Evolutionary conservation across 257 asterid species (phyloP), one percentile per base, ranked within the genome.

Genomic region (Capsicum pubescens): DNA sequence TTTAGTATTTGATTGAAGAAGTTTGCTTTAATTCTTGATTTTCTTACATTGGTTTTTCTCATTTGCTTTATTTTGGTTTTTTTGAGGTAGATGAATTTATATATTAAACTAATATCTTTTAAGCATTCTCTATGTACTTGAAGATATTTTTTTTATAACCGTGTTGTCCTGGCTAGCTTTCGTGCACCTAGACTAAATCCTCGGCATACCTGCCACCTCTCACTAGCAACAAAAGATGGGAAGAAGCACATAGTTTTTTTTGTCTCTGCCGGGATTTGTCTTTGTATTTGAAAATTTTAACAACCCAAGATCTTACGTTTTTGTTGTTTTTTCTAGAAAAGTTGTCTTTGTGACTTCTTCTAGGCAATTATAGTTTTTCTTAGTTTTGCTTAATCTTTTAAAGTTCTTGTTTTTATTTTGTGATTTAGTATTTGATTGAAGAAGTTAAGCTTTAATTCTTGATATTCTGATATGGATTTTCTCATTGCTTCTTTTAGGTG

Each of bases 401-500:
- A 55, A 68, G 80, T 15, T 67, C 3, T 64, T 54, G 19, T 77
- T 48, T 26, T 78, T 44, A 9, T 39, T 0, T 19, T 72, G 4
- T 19, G 60, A 72, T 48, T 0, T 48, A 48, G 80, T 48, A 11
- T 72, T 0, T 72, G 42, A 11, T 48, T 50, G 2, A 72, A 1
- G 60, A 1, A 6, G 19, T 12, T 74, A 0, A 39, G 44, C 44
- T 50, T 74, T 48, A 19, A 74, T 74, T 74, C 80, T 48, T 78
- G 26, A 78, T n/a, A 26, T 19, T 80, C 26, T 35, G 63, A 12
- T 50, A 19, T 74, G 81, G 46, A 1, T 74, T 48, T 50, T 19
- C 81, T 74, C 13, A 50, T 21, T 77, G 81, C 79, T 71, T 71
- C 79, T 71, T 70, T 46, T 57, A 57, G 1, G 19, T 32, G 32